Base-by-base conservation (phyloP, 2,329 filamentous ascomycete species). In the Cytospora leucostoma region DNA sequence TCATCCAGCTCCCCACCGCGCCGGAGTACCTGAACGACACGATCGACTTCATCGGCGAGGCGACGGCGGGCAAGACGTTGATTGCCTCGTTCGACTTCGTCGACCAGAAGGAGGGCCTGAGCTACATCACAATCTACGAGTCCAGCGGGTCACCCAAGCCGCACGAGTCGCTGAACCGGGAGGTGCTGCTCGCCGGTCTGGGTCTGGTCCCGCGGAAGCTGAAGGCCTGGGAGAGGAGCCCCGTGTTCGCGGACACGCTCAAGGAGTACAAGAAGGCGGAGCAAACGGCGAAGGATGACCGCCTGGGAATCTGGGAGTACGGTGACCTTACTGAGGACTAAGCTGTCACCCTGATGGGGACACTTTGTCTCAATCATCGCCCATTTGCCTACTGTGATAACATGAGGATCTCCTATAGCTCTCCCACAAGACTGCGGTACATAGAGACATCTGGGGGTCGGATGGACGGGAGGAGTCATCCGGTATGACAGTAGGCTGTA, bases 291-390 rank as follows among this genome's bases (percentile, higher is more conserved):
- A 97, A 96, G 84, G 81, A 85, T 61, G 87, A 88, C 63, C 86
- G 93, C 67, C 82, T 87, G 68, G 95, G 95, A 51, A 95, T 97
- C 85, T 99, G 94, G 93, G 95, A 99, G 84, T 99, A 98, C 77
- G 95, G 95, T 70, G 95, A 98, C 75, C 83, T 97, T 73, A 96
- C 92, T 15, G 93, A 97, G 80, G 92, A 96, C 73, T 93, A 87
- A 75, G 44, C n/a, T 34, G 44, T 13, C 38, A 56, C n/a, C 7
- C 40, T 19, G 40, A 44, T 15, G 40, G 27, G 27, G 27, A 27
- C 27, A 27, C 40, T 5, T 17, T 47, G 12, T 10, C 44, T 19
- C 15, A 44, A 8, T n/a, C 40, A 15, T 44, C 40, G 15, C 40
- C 40, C 3, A 27, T 27, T 27, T 27, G 27, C 27, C 27, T 27